These are phyloP conservation scores for Huiozyma naganishii DNA, from an alignment of 805 yeast genomes.

Conservation along the genomic window DNA sequence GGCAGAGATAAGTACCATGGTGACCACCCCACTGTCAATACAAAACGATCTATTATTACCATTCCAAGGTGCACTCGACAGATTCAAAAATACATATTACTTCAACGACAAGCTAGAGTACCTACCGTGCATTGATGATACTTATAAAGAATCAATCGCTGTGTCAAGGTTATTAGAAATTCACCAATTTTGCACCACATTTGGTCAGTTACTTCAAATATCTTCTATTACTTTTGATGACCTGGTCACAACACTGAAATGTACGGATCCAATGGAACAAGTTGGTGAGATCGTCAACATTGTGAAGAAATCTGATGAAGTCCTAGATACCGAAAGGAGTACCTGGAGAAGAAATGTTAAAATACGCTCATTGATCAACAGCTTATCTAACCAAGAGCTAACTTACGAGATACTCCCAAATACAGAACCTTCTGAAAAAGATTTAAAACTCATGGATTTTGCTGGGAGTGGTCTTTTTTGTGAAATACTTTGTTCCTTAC, in stretches of 20 bases:
- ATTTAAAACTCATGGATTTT: constrained; percentile 8
- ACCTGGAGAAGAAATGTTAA: constrained; percentile 7
- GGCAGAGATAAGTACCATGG: background rate
- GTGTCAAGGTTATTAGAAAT: constrained; percentile 12
- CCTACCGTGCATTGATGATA: constrained; percentile 5
- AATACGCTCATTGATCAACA: constrained; percentile 8
- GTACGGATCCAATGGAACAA: constrained; percentile 15
- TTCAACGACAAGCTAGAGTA: constrained; percentile 10
- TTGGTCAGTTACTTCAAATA: constrained; percentile 10
- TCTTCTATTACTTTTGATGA: constrained; percentile 17
- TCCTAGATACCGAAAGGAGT: background rate
- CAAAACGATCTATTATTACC: constrained; percentile 13
- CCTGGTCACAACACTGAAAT: constrained; percentile 17
- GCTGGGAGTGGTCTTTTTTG: constrained; percentile 13
- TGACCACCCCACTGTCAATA: background rate
- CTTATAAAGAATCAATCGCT: constrained; percentile 4
- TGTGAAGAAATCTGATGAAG: background rate
- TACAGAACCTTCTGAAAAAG: constrained; percentile 9
- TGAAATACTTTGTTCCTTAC: constrained; percentile 15
- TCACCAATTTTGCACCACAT: constrained; percentile 17
- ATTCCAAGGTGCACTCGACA: constrained; percentile 12
- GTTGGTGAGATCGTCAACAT: constrained; percentile 14
- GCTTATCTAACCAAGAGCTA: constrained; percentile 4
- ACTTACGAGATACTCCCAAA: constrained; percentile 8
- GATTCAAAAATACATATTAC: constrained; percentile 6